Evolutionary conservation across 179 eudicot species (phyloP), one percentile per base, ranked within the genome.

Genomic region (Nepenthes alata): DNA sequence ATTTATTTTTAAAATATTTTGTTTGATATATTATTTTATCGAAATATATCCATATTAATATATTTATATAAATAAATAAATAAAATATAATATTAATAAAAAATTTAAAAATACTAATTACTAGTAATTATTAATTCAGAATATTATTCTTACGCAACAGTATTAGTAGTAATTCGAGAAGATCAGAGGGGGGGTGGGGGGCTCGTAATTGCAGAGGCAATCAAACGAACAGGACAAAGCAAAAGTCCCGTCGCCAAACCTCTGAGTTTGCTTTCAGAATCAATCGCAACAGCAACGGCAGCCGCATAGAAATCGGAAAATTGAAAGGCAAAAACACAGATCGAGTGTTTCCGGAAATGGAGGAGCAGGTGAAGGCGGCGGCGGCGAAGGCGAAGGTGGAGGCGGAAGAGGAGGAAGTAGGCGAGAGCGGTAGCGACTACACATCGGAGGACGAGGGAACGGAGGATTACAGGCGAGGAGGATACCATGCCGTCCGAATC

Each of bases 401-500:
- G 5, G 59, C 55, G 11, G 57, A 15, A 6, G 58, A 5, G 5
- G 59, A 36, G 1, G 69, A 63, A 2, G 80, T 51, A 47, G 38
- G 58, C 57, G 58, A 62, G 12, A 53, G 58, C 14, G 66, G 66
- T 11, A 62, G 66, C 66, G 66, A 62, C 8, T 62, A 62, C 57
- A 62, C 66, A 37, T 81, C 85, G 57, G 88, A 75, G 70, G 83
- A 77, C 55, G 88, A 76, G 57, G 84, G 84, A 10, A 77, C 72
- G 8, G 87, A 75, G 60, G 75, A 74, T 35, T 82, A 82, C 67
- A 58, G 76, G 55, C 69, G 74, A 4, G 86, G 86, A 11, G 86
- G 86, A 2, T 81, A 78, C 58, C 83, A 82, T 55, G 75, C 81
- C 2, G 83, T 82, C n/a, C 71, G 74, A 54, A 60, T 82, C 65